Evolutionary conservation across 2,329 filamentous ascomycete species (phyloP).

Genomic region (Magnaporthales sp.): DNA sequence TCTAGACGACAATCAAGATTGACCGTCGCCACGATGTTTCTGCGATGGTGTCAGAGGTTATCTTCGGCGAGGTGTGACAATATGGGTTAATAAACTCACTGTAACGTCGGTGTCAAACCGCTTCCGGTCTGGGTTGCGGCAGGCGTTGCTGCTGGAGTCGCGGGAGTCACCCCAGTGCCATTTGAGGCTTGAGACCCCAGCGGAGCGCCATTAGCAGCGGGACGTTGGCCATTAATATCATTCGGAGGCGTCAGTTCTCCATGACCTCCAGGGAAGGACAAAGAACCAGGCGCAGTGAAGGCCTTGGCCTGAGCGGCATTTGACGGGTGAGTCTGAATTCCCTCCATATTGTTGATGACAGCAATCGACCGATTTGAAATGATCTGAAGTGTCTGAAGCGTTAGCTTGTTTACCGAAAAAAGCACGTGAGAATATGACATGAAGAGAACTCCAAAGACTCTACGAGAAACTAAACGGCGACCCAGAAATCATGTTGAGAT

Average conservation of each 20-base stretch:
- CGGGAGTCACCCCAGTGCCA: constrained; percentile 76
- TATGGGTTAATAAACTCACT: constrained; percentile 61
- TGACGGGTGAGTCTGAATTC: constrained; percentile 82
- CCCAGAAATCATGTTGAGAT: background rate
- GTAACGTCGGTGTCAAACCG: constrained; percentile 85
- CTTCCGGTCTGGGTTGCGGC: constrained; percentile 73
- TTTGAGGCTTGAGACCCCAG: constrained; percentile 49
- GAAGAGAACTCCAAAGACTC: background rate
- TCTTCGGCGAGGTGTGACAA: background rate
- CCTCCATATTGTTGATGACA: constrained; percentile 57
- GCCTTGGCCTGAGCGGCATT: constrained; percentile 91
- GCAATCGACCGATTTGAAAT: background rate
- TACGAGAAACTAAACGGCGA: background rate
- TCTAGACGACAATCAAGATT: constrained; percentile 96
- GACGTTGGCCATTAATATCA: constrained; percentile 42
- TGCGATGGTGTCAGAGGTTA: constrained; percentile 34
- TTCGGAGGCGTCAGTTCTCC: constrained; percentile 76
- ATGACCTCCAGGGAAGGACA: constrained; percentile 82
- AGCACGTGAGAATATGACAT: background rate
- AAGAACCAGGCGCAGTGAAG: constrained; percentile 84
- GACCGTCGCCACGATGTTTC: constrained; percentile 98
- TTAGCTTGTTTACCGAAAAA: background rate
- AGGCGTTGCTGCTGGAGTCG: constrained; percentile 87
- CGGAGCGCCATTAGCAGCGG: constrained; percentile 36
- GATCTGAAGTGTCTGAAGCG: background rate